Evolutionary conservation across 2,329 filamentous ascomycete genomes (phyloP).

Genomic region (Aspergillus ibericus): DNA sequence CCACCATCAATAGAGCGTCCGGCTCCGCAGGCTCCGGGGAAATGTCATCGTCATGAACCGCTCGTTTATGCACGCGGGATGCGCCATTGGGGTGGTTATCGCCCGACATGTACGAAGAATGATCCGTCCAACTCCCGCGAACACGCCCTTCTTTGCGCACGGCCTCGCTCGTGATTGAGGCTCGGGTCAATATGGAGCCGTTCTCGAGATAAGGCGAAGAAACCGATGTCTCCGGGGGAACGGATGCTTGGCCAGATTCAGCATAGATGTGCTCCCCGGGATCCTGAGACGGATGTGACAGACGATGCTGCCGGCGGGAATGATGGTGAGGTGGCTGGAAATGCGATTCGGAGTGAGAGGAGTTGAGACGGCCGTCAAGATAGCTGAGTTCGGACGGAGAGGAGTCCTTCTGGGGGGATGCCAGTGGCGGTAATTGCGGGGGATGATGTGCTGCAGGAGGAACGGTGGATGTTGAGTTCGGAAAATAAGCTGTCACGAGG

Average conservation of each 20-base stretch:
- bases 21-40: conserved; percentile 28
- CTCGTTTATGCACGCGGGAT: conserved; percentile 29
- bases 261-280: conserved; percentile 23
- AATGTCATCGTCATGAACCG: conserved; percentile 28
- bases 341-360: conserved; percentile 24
- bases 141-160: conserved; percentile 32
- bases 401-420: conserved; percentile 12
- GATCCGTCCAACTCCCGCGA: conserved; percentile 34
- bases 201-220: conserved; percentile 24
- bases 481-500: conserved; percentile 24
- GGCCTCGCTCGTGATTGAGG: conserved; percentile 28
- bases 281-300: conserved; percentile 1
- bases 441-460: conserved; percentile 18
- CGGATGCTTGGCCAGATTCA: conserved; percentile 13
- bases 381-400: conserved; percentile 22
- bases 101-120: conserved; percentile 37
- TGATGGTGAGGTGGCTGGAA: conserved; percentile 16
- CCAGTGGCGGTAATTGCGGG: conserved; percentile 9
- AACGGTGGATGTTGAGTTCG: conserved; percentile 18
- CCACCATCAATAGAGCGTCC: conserved; percentile 48
- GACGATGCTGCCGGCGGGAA: conserved; percentile 10
- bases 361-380: conserved; percentile 20
- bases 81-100: conserved; percentile 26
- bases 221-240: conserved; percentile 25
- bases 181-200: conserved; percentile 23